Evolutionary conservation across 495 filamentous ascomycete species (phyloP).

Genomic region (Cladorrhinum samala): DNA sequence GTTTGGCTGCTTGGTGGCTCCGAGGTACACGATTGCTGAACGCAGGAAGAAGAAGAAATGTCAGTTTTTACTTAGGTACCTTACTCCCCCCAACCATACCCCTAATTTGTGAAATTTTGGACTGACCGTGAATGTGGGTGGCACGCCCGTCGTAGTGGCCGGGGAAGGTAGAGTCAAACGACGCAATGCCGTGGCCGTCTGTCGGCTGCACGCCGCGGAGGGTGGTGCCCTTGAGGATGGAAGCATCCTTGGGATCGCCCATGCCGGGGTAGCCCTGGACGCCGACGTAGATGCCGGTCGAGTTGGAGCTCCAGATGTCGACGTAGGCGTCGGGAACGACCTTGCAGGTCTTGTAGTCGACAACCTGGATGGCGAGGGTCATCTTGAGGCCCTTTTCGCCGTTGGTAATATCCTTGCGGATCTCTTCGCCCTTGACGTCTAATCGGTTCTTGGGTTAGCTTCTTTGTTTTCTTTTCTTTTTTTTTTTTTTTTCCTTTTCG

Average conservation of each 20-base stretch:
- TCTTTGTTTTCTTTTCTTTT: no score
- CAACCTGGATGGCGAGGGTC: constrained; percentile 55
- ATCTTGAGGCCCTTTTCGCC: constrained; percentile 51
- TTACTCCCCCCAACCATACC: not conserved
- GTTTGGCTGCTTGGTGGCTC: constrained; percentile 40
- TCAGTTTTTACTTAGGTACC: no score
- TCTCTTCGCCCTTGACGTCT: constrained; percentile 37
- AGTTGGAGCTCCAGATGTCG: constrained; percentile 52
- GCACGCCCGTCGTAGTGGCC: constrained; percentile 50
- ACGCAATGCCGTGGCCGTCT: constrained; percentile 41
- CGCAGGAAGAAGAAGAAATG: no score
- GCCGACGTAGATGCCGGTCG: constrained; percentile 54
- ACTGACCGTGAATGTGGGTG: constrained; percentile 37
- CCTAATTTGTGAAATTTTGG: not conserved
- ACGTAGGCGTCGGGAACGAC: constrained; percentile 51
- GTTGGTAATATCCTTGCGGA: constrained; percentile 50
- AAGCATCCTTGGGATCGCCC: constrained; percentile 42
- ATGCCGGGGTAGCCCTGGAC: constrained; percentile 43
- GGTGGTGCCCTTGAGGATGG: constrained; percentile 45
- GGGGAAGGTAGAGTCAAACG: constrained; percentile 48
- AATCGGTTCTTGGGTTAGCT: no score
- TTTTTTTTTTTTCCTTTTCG: not conserved
- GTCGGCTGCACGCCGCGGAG: constrained; percentile 48
- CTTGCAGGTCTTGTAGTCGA: constrained; percentile 56
- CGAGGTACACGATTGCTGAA: constrained; percentile 41